A percentile compares a stretch with the other conserved stretches of the same genome.
These are phyloP conservation scores for Moniliophthora roreri DNA, from an alignment of 1,284 basidiomycete species.

Conservation along the genomic window DNA sequence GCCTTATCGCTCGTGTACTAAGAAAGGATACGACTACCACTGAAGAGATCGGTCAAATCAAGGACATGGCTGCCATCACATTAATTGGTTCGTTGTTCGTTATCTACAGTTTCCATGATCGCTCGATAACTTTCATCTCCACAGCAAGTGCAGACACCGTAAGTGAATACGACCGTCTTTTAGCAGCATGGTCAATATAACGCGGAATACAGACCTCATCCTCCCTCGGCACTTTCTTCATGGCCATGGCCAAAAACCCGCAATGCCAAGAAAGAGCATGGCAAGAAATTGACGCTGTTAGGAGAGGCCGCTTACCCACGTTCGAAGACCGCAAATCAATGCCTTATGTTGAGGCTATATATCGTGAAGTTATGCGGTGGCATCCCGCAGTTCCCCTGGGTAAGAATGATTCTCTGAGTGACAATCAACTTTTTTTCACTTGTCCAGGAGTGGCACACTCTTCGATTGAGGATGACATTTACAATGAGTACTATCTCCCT, in stretches of 20 bases:
- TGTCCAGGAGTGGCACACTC: constrained; percentile 19
- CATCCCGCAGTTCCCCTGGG: constrained; percentile 27
- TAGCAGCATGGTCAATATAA: background rate
- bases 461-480: constrained; percentile 28
- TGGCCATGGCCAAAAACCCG: constrained; percentile 44
- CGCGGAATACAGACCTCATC: constrained; percentile 33
- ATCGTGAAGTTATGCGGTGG: constrained; percentile 41
- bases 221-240: constrained; percentile 38
- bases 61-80: background rate
- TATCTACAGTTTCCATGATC: too few relatives aligned
- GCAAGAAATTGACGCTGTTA: constrained; percentile 42
- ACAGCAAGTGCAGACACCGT: background rate
- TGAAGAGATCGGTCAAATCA: background rate
- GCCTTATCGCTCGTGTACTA: too few relatives aligned
- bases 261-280: constrained; percentile 41
- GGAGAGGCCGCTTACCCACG: constrained; percentile 38
- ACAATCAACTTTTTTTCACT: background rate
- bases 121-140: background rate
- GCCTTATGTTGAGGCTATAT: constrained; percentile 45
- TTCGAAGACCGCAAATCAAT: constrained; percentile 41
- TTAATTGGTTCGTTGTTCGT: background rate
- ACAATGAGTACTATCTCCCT: constrained; percentile 32
- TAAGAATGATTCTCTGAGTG: constrained; percentile 17
- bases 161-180: too few relatives aligned
- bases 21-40: background rate